Conservation (phyloP, 768 basidiomycete genomes). For the Suillus subluteus region DNA sequence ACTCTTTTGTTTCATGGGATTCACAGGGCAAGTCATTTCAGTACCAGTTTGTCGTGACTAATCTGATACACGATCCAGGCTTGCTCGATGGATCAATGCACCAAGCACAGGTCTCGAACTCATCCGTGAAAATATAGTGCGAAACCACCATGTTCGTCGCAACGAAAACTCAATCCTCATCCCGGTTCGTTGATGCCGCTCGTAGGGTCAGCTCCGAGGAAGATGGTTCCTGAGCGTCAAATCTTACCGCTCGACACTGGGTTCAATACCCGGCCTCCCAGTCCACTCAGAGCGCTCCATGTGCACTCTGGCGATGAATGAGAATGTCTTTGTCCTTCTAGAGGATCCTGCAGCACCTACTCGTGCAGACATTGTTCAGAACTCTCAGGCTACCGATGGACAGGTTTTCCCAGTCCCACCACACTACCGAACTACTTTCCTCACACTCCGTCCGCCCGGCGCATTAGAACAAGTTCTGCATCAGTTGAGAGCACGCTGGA, state of each 20-base stretch:
- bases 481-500: slow-evolving; percentile 78
- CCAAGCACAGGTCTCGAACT: slow-evolving; percentile 71
- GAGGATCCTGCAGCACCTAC: slow-evolving; percentile 78
- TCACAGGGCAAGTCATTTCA: slow-evolving; percentile 53
- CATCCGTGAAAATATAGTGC: slow-evolving; percentile 66
- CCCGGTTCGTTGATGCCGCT: slow-evolving; percentile 22
- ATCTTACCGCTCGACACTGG: slow-evolving; percentile 75
- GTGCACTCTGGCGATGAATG: slow-evolving; percentile 77
- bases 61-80: slow-evolving; percentile 39
- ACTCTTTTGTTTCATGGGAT: slow-evolving; percentile 49
- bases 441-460: slow-evolving; percentile 74
- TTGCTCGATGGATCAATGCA: slow-evolving; percentile 86
- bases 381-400: slow-evolving; percentile 22
- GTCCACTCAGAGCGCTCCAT: slow-evolving; percentile 66
- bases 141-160: slow-evolving; percentile 66
- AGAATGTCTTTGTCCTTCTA: slow-evolving; percentile 78
- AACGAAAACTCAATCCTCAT: slow-evolving; percentile 10
- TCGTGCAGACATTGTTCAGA: slow-evolving; percentile 60
- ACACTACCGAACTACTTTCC: slow-evolving; percentile 77
- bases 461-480: slow-evolving; percentile 75
- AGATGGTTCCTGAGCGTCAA: slow-evolving; percentile 73
- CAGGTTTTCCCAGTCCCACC: slow-evolving; percentile 34
- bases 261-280: slow-evolving; percentile 54
- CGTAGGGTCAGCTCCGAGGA: slow-evolving; percentile 60
- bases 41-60: slow-evolving; percentile 2